Conservation (phyloP, 2,329 filamentous ascomycete genomes). For the Massarina eburnea region DNA sequence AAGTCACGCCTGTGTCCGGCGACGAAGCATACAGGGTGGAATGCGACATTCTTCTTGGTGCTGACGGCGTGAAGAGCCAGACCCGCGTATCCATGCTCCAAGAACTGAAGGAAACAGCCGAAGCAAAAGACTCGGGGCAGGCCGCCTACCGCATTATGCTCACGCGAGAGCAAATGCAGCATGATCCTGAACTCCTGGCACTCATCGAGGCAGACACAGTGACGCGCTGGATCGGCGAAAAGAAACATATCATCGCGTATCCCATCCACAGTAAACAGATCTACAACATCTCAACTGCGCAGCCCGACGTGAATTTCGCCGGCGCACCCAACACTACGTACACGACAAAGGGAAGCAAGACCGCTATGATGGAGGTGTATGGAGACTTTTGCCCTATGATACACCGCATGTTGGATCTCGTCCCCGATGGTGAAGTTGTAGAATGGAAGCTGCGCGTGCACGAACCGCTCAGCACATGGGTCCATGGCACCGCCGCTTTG, state of each 20-base stretch:
- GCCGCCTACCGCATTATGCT: slow-evolving; percentile 81
- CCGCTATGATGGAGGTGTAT: slow-evolving; percentile 62
- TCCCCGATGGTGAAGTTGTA: slow-evolving; percentile 65
- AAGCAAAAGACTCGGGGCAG: slow-evolving; percentile 70
- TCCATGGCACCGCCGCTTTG: slow-evolving; percentile 55
- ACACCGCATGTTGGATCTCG: slow-evolving; percentile 61
- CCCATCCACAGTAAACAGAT: slow-evolving; percentile 68
- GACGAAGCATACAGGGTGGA: slow-evolving; percentile 59
- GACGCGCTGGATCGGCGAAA: slow-evolving; percentile 74
- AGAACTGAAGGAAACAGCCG: slow-evolving; percentile 53
- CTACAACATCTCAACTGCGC: slow-evolving; percentile 67
- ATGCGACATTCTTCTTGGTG: slow-evolving; percentile 49
- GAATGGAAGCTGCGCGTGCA: slow-evolving; percentile 68
- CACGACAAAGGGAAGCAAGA: slow-evolving; percentile 63
- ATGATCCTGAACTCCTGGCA: slow-evolving; percentile 67
- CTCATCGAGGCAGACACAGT: slow-evolving; percentile 69
- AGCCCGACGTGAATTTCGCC: slow-evolving; percentile 63
- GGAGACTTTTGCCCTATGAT: slow-evolving; percentile 63
- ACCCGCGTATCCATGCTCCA: slow-evolving; percentile 57
- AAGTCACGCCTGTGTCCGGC: slow-evolving; percentile 54
- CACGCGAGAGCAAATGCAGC: slow-evolving; percentile 64
- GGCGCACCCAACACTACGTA: slow-evolving; percentile 61
- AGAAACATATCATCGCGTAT: slow-evolving; percentile 77
- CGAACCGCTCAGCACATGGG: slow-evolving; percentile 64
- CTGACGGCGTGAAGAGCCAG: slow-evolving; percentile 53